phyloP scores from a whole-genome alignment of 1,284 basidiomycete genomes.

The Leccinum solheimii region DNA sequence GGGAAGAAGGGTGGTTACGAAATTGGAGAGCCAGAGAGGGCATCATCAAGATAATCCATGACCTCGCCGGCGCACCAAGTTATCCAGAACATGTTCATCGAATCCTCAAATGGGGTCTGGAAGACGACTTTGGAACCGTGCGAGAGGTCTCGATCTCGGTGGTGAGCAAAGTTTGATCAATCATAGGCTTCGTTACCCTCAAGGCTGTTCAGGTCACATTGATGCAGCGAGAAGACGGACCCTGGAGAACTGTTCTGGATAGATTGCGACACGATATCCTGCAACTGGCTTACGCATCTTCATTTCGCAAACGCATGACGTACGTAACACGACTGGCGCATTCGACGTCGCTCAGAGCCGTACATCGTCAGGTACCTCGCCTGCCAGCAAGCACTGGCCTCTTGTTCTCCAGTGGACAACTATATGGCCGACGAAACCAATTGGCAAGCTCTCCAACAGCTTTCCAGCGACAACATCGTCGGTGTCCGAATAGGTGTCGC shows the following conservation, averaged over 20 bases:
- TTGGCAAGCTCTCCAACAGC: constrained; percentile 55
- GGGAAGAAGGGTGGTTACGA: constrained; percentile 62
- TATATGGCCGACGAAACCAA: constrained; percentile 52
- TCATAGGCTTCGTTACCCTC: constrained; percentile 1
- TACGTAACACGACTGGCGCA: constrained; percentile 39
- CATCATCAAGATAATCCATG: constrained; percentile 58
- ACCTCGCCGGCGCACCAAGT: constrained; percentile 36
- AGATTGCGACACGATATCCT: constrained; percentile 52
- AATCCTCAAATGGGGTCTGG: constrained; percentile 66
- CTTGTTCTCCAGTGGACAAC: constrained; percentile 39
- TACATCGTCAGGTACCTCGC: constrained; percentile 55
- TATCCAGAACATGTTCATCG: constrained; percentile 35
- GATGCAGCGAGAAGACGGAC: constrained; percentile 26
- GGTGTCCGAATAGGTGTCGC: constrained; percentile 89
- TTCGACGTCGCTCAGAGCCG: constrained; percentile 11
- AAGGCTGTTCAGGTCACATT: constrained; percentile 21
- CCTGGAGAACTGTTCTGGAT: constrained; percentile 36
- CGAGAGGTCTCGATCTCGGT: constrained; percentile 70
- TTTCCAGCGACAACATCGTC: constrained; percentile 73
- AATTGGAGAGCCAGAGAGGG: constrained; percentile 87
- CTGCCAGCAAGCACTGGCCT: constrained; percentile 66
- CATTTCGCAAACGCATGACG: constrained; percentile 76
- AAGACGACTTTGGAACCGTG: constrained; percentile 83
- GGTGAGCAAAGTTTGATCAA: constrained; percentile 21
- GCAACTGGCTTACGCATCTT: constrained; percentile 53